Base-by-base conservation (phyloP, 1,139 yeast genomes). In the Lizanozyma gosingica region DNA sequence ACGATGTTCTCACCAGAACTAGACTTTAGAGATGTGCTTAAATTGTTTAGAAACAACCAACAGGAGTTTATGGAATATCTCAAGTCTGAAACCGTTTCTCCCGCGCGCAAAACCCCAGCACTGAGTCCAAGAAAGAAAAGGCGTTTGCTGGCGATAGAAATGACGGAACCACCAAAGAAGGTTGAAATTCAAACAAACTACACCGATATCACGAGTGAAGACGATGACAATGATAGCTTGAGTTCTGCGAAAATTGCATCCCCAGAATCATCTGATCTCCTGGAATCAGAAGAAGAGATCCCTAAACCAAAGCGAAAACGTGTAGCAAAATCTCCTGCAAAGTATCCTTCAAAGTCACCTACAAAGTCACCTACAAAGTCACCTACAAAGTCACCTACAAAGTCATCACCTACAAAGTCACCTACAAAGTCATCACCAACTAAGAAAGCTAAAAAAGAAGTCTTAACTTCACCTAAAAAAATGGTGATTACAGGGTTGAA, bases 11-110 rank as follows among this genome's bases (percentile, higher is more conserved):
- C 72, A 2, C 56, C 54, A 8, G 43, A 27, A n/a, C 55, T 66
- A 40, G 73, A 72, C 40, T 71, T 61, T 56, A 51, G 57, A 33
- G 62, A 56, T 2, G 51, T 65, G 43, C 39, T 42, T 17, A 42
- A 45, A 3, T 35, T 50, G 3, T 59, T 58, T 37, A 37, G 43
- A n/a, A 47, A 46, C 9, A 56, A 60, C 42, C 50, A 56, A 2
- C 53, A 54, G 39, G 57, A 51, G 29, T 63, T 67, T 44, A 51
- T 56, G 15, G 57, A 45, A 42, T 47, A 9, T 46, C 55, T 35
- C 59, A 71, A 0, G 52, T 60, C 3, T 56, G 58, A 1, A 50
- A 58, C 3, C 44, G 41, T 36, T 35, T 17, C 22, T 40, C 18
- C 14, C 37, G 17, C 17, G 4, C 18, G 17, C 9, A n/a, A n/a